Percentiles rank a stretch among this genome's conserved stretches.
Conservation (phyloP, 2,329 filamentous ascomycete species). For the Moelleriella libera region DNA sequence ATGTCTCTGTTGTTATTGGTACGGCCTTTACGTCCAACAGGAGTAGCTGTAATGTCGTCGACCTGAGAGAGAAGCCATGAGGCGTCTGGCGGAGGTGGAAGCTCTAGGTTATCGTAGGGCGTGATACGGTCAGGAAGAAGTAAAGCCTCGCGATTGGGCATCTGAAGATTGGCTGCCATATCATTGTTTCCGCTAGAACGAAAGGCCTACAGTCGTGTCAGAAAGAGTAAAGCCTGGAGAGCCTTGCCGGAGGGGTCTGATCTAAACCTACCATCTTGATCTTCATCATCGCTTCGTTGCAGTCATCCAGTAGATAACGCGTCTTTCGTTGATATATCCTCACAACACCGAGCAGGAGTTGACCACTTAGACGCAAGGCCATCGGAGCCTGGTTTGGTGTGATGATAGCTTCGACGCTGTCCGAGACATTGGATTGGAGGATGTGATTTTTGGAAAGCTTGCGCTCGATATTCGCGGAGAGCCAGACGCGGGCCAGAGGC, state of each 20-base stretch:
- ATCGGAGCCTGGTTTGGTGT: constrained; percentile 86
- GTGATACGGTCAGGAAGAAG: constrained; percentile 88
- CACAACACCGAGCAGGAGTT: constrained; percentile 88
- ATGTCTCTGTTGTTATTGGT: constrained; percentile 49
- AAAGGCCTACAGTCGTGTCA: constrained; percentile 53
- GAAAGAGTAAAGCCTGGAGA: neutral
- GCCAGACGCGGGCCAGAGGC: constrained; percentile 93
- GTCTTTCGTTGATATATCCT: constrained; percentile 97
- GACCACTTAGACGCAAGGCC: constrained; percentile 84
- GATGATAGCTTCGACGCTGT: constrained; percentile 91
- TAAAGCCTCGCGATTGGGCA: constrained; percentile 72
- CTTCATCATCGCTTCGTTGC: constrained; percentile 92
- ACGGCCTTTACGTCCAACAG: constrained; percentile 41
- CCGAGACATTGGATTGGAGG: constrained; percentile 83
- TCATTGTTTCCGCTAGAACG: constrained; percentile 91
- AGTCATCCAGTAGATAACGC: constrained; percentile 90
- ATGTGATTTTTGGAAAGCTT: constrained; percentile 97
- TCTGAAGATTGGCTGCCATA: constrained; percentile 67
- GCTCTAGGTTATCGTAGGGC: constrained; percentile 66
- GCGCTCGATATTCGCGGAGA: constrained; percentile 94
- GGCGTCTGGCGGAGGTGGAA: constrained; percentile 76
- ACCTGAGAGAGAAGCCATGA: constrained; percentile 70
- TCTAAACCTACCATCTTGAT: constrained; percentile 74
- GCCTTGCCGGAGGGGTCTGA: neutral
- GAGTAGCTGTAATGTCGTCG: constrained; percentile 41